A percentile compares a stretch with the other conserved stretches of the same genome.
Conservation (phyloP, 768 basidiomycete species). For the Cystobasidium tubakii region DNA sequence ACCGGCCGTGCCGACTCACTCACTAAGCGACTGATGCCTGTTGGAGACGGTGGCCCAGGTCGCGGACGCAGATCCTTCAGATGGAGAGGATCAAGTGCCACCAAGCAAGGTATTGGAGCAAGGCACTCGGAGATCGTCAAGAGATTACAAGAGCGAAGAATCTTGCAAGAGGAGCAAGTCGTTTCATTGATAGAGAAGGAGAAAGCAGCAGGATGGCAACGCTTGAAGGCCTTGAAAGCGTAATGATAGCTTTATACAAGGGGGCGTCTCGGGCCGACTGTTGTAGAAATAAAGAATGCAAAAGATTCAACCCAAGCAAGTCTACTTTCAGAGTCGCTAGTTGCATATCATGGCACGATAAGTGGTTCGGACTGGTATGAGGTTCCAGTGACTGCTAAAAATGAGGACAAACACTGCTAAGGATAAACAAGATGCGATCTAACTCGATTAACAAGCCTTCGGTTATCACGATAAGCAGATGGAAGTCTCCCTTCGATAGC, state of each 20-base stretch:
- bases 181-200: slow-evolving; percentile 1
- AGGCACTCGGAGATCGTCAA: slow-evolving; percentile 9
- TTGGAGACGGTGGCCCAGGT: slow-evolving; percentile 33
- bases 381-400: background rate
- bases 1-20: slow-evolving; percentile 2
- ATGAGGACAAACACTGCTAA: background rate
- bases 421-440: background rate
- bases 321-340: no score
- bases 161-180: slow-evolving; percentile 7
- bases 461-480: slow-evolving; percentile 9
- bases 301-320: no score
- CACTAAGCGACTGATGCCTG: background rate
- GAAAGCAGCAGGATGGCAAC: background rate
- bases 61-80: slow-evolving; percentile 19
- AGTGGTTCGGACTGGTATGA: no score
- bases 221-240: background rate
- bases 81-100: slow-evolving; percentile 14
- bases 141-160: slow-evolving; percentile 9
- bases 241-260: background rate
- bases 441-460: background rate
- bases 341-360: no score
- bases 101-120: slow-evolving; percentile 25
- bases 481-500: slow-evolving; percentile 14
- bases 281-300: background rate
- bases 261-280: background rate